A percentile compares a stretch with the other conserved stretches of the same genome.
phyloP scores from a whole-genome alignment of 2,329 filamentous ascomycete species.

The Penicillium sp. region DNA sequence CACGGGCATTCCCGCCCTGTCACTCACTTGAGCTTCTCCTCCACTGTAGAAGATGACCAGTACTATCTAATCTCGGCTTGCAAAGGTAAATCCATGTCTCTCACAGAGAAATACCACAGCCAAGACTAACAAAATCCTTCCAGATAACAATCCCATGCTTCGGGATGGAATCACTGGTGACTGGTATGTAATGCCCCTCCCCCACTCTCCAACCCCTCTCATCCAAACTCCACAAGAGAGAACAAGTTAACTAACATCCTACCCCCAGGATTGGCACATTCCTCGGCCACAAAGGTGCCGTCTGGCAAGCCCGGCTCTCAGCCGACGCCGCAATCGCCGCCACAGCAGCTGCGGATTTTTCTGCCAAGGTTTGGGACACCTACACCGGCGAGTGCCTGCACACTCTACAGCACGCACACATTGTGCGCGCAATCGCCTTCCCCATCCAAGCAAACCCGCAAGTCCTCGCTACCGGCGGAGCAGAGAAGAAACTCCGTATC shows the following conservation, averaged over 20 bases:
- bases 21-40: slow-evolving; percentile 87
- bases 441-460: slow-evolving; percentile 76
- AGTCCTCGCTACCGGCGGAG: slow-evolving; percentile 86
- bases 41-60: slow-evolving; percentile 76
- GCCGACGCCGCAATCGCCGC: slow-evolving; percentile 85
- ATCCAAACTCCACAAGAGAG: not conserved
- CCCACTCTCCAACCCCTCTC: not conserved
- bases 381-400: slow-evolving; percentile 87
- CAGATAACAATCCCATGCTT: slow-evolving; percentile 98
- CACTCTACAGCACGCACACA: slow-evolving; percentile 89
- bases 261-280: slow-evolving; percentile 82
- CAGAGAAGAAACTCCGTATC: slow-evolving; percentile 94
- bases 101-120: not conserved
- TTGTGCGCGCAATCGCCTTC: slow-evolving; percentile 91
- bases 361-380: slow-evolving; percentile 96
- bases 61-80: slow-evolving; percentile 94
- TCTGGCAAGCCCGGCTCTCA: slow-evolving; percentile 93
- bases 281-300: slow-evolving; percentile 95
- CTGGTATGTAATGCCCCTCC: slow-evolving; percentile 60
- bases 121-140: slow-evolving; percentile 14
- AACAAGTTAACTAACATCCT: not conserved
- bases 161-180: slow-evolving; percentile 94
- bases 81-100: slow-evolving; percentile 64
- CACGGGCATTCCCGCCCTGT: slow-evolving; percentile 93
- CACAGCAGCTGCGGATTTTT: slow-evolving; percentile 94